Evolutionary conservation across 108 stramenopile genomes (phyloP), one percentile per base, ranked within the genome.

Genomic region (Conticribra weissflogii): DNA sequence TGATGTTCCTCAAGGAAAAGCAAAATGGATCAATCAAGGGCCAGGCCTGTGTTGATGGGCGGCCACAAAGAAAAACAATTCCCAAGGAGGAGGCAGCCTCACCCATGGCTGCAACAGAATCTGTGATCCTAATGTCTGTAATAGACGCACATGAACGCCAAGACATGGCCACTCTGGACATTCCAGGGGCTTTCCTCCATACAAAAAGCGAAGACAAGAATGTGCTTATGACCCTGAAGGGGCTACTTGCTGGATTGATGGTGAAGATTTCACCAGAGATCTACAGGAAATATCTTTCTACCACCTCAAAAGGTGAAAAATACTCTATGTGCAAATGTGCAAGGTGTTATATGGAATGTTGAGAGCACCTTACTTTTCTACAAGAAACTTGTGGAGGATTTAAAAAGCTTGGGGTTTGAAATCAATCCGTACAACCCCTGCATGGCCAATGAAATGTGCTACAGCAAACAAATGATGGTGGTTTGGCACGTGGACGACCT

Each of bases 1-100:
- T 56, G 14, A 56, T 67, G 12, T 67, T 56, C 41, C 27, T 67
- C 9, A 25, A 23, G 24, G 41, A 55, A 24, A 67, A 67, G 25
- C 0, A 55, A 22, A 18, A 18, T 28, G 66, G 66, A 3, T 29
- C 21, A 44, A 23, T 55, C 9, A 67, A 67, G 36, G 34, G 25
- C 16, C 51, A 30, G 2, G 30, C 25, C 30, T 66, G 51, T 54
- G 65, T 28, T 15, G 21, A 66, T 15, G 51, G 65, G 18, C n/a
- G 52, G 5, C 16, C 16, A 33, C 65, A 66, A 23, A 0, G 51
- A 3, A 31, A 32, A 19, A 36, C 32, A 1, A 66, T 66, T 30
- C 3, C 50, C 3, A 66, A 66, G 32, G 53, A 53, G 9, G 30
- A 53, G 12, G 32, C 65, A 24, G 34, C 51, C 31, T 52, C 65